These are phyloP conservation scores for Apiotrichum akiyoshidainum DNA, from an alignment of 1,284 basidiomycete genomes.

Conservation along the genomic window DNA sequence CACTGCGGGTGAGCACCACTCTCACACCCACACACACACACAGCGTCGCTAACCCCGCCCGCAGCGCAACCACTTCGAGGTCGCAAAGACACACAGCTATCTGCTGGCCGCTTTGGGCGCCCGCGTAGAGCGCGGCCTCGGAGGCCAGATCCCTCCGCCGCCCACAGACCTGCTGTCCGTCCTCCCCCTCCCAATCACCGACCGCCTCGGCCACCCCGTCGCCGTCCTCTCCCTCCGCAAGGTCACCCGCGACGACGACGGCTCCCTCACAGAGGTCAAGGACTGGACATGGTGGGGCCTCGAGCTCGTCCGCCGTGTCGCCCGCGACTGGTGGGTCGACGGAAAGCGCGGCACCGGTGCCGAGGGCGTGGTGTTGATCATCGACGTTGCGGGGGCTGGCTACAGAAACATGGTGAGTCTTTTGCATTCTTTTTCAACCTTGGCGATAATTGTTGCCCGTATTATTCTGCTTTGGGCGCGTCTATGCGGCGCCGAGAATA, in stretches of 20 bases:
- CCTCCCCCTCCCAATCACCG: constrained; percentile 38
- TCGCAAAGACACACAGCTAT: constrained; percentile 25
- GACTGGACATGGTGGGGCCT: constrained; percentile 48
- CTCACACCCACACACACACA: neutral
- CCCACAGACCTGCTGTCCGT: constrained; percentile 35
- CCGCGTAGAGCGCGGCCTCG: constrained; percentile 28
- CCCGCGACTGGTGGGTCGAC: constrained; percentile 39
- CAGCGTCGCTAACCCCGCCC: neutral
- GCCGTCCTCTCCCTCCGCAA: constrained; percentile 41
- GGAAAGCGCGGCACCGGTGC: constrained; percentile 27
- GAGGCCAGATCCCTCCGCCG: constrained; percentile 30
- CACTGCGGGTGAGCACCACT: constrained; percentile 38
- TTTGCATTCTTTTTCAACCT: neutral
- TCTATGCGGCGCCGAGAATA: too few species aligned
- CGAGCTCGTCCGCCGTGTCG: constrained; percentile 36
- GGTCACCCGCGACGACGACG: constrained; percentile 36
- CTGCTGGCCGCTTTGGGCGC: constrained; percentile 28
- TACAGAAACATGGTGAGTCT: constrained; percentile 48
- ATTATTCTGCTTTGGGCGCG: too few species aligned
- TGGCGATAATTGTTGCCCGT: too few species aligned
- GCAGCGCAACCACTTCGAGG: constrained; percentile 40
- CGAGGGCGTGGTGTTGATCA: constrained; percentile 41
- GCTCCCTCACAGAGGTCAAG: constrained; percentile 40
- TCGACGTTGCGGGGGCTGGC: constrained; percentile 46
- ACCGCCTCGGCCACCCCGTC: constrained; percentile 38